These are phyloP conservation scores for Aphanomyces stellatus DNA, from an alignment of 352 stramenopile species.

Conservation along the genomic window DNA sequence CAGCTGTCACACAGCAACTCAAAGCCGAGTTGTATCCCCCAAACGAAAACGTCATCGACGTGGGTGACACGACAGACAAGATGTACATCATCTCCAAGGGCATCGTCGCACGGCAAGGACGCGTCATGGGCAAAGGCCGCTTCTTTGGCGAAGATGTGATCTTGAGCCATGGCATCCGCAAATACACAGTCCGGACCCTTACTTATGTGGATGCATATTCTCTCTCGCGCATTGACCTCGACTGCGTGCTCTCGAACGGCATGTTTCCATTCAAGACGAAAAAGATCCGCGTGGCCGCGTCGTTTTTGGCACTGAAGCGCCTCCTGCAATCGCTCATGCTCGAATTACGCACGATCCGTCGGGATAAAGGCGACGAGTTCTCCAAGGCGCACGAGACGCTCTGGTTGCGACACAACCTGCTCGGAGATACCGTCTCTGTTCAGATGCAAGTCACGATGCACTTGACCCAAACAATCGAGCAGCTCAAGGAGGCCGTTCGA, in stretches of 20 bases:
- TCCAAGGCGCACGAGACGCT: neutral
- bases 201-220: constrained; percentile 19
- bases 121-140: constrained; percentile 9
- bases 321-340: constrained; percentile 10
- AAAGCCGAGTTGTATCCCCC: constrained; percentile 16
- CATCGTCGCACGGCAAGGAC: constrained; percentile 9
- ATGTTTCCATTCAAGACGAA: constrained; percentile 19
- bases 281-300: constrained; percentile 5
- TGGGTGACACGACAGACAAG: constrained; percentile 17
- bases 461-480: neutral
- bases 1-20: constrained; percentile 15
- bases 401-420: constrained; percentile 14
- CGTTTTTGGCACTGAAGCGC: neutral
- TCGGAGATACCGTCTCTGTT: neutral
- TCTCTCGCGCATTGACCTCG: constrained; percentile 8
- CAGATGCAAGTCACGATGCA: neutral
- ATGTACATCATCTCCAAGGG: constrained; percentile 21
- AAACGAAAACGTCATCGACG: constrained; percentile 21
- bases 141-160: constrained; percentile 22
- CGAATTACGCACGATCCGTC: neutral
- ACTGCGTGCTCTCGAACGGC: constrained; percentile 11
- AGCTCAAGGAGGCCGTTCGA: neutral
- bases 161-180: constrained; percentile 11
- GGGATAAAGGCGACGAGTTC: neutral
- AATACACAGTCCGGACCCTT: constrained; percentile 17